phyloP scores from a whole-genome alignment of 257 asterid species.

The Hygrophila difformis region DNA sequence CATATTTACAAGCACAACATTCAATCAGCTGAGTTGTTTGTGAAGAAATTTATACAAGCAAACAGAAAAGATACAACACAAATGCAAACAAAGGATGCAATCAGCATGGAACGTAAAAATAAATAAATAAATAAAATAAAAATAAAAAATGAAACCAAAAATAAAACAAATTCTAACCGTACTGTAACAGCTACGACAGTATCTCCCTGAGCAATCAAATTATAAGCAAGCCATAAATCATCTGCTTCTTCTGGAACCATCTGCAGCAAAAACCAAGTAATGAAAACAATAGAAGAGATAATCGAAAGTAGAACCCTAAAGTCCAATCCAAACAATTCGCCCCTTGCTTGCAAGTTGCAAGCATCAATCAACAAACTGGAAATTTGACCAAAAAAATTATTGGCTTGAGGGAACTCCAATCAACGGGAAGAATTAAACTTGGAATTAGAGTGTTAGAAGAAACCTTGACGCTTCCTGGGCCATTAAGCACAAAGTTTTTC shows the following conservation, averaged over 20 bases:
- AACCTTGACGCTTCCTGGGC: conserved; percentile 92
- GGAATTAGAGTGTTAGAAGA: background rate
- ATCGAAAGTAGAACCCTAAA: too few species aligned
- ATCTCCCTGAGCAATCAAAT: conserved; percentile 73
- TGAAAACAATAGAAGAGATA: conserved; percentile 7
- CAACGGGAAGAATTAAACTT: background rate
- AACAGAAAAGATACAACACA: too few species aligned
- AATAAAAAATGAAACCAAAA: too few species aligned
- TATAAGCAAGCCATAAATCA: conserved; percentile 84
- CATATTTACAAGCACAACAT: too few species aligned
- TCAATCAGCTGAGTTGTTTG: too few species aligned
- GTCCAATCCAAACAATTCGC: too few species aligned
- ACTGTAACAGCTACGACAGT: conserved; percentile 64
- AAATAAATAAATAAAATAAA: too few species aligned
- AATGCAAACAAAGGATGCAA: too few species aligned
- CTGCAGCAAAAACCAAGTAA: conserved; percentile 31
- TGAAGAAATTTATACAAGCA: too few species aligned
- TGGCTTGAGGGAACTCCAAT: background rate
- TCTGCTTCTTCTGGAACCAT: conserved; percentile 88
- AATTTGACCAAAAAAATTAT: background rate
- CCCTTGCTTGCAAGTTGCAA: too few species aligned
- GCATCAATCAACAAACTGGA: background rate
- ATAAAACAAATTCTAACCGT: conserved; percentile 31
- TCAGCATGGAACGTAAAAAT: too few species aligned
- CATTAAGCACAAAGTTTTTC: conserved; percentile 35